A percentile compares a stretch with the other conserved stretches of the same genome.
These are phyloP conservation scores for Cucurbitaria berberidis DNA, from an alignment of 2,329 filamentous ascomycete genomes.

Conservation along the genomic window DNA sequence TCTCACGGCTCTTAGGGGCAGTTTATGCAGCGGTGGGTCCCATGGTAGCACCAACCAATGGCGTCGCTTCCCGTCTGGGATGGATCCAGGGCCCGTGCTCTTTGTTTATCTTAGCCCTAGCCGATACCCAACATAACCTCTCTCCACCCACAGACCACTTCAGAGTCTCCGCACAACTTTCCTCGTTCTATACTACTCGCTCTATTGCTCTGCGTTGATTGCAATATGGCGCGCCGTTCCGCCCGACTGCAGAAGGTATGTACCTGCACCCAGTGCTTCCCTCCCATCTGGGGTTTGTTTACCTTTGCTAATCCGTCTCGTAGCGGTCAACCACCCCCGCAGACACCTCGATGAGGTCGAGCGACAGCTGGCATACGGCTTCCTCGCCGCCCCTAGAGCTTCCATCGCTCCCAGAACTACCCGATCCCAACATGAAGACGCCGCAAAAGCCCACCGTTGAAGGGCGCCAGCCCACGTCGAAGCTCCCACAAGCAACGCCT, in stretches of 20 bases:
- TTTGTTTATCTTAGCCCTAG: constrained; percentile 28
- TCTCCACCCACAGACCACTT: constrained; percentile 36
- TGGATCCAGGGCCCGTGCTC: constrained; percentile 14
- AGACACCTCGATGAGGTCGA: constrained; percentile 20
- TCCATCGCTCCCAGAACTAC: constrained; percentile 24
- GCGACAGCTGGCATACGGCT: constrained; percentile 38
- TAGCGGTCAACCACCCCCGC: constrained; percentile 38
- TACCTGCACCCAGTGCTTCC: constrained; percentile 1
- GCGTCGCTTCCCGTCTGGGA: constrained; percentile 14
- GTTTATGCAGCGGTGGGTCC: constrained; percentile 1
- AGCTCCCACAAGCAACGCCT: constrained; percentile 34
- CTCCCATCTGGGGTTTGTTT: constrained; percentile 30
- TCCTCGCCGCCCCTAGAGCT: constrained; percentile 31
- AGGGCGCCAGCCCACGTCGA: constrained; percentile 24
- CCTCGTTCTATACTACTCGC: constrained; percentile 10
- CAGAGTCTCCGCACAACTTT: constrained; percentile 26
- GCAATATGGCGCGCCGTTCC: constrained; percentile 46
- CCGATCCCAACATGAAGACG: constrained; percentile 28
- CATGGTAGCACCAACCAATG: constrained; percentile 2
- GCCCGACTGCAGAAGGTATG: constrained; percentile 47
- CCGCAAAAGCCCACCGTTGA: constrained; percentile 27
- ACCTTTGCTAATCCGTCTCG: constrained; percentile 31
- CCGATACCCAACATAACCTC: constrained; percentile 17
- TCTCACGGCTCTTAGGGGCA: too few species aligned
- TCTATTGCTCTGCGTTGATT: constrained; percentile 11